Evolutionary conservation across 768 basidiomycete genomes (phyloP).

Genomic region (Rhizopogon vinicolor): DNA sequence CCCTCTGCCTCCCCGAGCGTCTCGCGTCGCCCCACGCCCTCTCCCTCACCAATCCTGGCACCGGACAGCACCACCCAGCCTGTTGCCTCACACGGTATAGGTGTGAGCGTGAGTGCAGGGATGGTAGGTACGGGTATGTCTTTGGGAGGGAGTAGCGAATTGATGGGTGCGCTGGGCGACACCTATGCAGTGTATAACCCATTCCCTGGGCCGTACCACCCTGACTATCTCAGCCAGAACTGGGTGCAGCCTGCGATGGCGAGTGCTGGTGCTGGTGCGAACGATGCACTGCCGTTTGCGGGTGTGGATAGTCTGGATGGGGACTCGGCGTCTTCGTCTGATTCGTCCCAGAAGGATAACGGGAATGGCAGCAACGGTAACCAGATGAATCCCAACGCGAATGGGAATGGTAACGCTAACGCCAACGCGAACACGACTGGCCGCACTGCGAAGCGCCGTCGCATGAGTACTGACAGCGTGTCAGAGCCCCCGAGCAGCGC

Average conservation of each 20-base stretch:
- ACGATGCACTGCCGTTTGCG: conserved; percentile 53
- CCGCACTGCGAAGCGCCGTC: conserved; percentile 59
- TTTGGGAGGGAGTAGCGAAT: conserved; percentile 40
- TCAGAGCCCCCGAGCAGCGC: conserved; percentile 58
- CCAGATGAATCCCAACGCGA: conserved; percentile 9
- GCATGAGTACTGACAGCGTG: conserved; percentile 60
- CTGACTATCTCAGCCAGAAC: conserved; percentile 60
- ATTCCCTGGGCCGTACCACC: conserved; percentile 73
- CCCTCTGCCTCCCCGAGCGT: conserved; percentile 73
- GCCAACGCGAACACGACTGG: not conserved
- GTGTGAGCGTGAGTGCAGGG: conserved; percentile 2
- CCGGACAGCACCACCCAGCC: conserved; percentile 66
- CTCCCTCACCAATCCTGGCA: conserved; percentile 59
- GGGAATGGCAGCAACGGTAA: conserved; percentile 14
- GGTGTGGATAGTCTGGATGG: conserved; percentile 42
- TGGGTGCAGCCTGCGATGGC: conserved; percentile 27
- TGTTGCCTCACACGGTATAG: conserved; percentile 22
- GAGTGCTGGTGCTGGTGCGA: conserved; percentile 7
- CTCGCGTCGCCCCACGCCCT: conserved; percentile 70
- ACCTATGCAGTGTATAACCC: conserved; percentile 34
- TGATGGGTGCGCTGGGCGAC: conserved; percentile 42
- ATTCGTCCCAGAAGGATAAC: not conserved
- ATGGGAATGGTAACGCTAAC: not conserved
- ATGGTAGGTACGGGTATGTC: not conserved
- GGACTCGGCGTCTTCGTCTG: conserved; percentile 23